Evolutionary conservation across 768 basidiomycete genomes (phyloP).

Genomic region (Collybia mongolica): DNA sequence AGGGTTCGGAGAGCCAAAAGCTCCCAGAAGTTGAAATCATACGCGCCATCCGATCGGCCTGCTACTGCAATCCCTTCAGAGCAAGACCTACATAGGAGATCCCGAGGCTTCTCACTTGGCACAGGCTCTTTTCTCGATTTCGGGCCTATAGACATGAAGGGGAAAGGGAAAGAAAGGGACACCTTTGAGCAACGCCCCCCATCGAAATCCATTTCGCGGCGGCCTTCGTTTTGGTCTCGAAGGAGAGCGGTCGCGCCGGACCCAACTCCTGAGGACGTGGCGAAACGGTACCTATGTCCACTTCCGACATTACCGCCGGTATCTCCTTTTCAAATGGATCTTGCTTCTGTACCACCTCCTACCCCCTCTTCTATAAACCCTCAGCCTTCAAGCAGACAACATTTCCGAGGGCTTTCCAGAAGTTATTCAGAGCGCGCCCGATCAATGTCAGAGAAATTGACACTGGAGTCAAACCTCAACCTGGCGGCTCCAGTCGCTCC

Average conservation of each 20-base stretch:
- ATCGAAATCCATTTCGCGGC: conserved; percentile 47
- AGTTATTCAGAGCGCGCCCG: conserved; percentile 34
- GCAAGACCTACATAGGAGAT: conserved; percentile 26
- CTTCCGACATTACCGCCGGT: conserved; percentile 27
- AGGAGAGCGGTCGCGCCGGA: conserved; percentile 17
- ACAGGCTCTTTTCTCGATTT: conserved; percentile 38
- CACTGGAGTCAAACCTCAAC: no score
- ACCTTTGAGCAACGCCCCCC: conserved; percentile 12
- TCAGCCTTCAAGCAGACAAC: conserved; percentile 29
- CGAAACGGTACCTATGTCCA: conserved; percentile 16
- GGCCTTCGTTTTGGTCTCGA: conserved; percentile 68
- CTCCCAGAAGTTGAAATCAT: conserved; percentile 37
- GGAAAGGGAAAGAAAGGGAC: conserved; percentile 41
- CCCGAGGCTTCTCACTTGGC: conserved; percentile 59
- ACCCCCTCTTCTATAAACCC: conserved; percentile 21
- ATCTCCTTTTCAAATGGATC: conserved; percentile 24
- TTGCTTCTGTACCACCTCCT: conserved; percentile 11
- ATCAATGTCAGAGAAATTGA: no score
- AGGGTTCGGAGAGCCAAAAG: conserved; percentile 53
- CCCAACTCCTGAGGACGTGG: conserved; percentile 4
- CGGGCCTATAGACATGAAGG: conserved; percentile 36
- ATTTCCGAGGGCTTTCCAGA: conserved; percentile 36
- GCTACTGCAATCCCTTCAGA: conserved; percentile 8
- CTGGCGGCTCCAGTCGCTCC: no score
- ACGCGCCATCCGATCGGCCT: conserved; percentile 17